Evolutionary conservation across 169 alveolate species (phyloP), one percentile per base, ranked within the genome.

Genomic region (Plasmodium falciparum): DNA sequence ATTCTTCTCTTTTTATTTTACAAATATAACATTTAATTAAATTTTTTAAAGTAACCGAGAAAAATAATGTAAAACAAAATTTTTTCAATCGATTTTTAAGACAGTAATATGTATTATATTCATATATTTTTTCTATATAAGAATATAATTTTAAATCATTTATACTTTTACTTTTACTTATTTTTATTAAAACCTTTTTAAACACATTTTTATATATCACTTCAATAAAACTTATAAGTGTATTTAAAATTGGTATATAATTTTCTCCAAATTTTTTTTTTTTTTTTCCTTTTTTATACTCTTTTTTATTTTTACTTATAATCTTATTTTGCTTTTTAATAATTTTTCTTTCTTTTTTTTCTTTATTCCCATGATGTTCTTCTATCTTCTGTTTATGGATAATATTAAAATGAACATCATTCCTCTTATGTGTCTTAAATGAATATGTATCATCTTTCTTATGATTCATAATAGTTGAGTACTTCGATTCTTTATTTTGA

Each of bases 1-100:
- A 39, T 54, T 63, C 70, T 83, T 69, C 91, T 33, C 59, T 83
- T 56, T 69, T 83, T 67, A 83, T 83, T 83, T 83, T 83, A 69
- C 39, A 67, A 69, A 83, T 12, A 83, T 83, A 83, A 47, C 63
- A 54, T 83, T 83, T 67, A 52, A 83, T 83, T 83, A 83, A 83
- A 67, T 83, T 83, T 69, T 83, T 83, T 33, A 83, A 73, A 17
- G 91, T 69, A 15, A 83, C 63, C 8, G 91, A 83, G 49, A 45
- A 83, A 72, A 83, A 83, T 56, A 83, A 63, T 9, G 33, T 50
- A 61, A 83, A 83, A 61, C 91, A 83, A 29, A 69, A 20, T 54
- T 83, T 67, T 69, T 83, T 83, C 67, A 83, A 54, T 47, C 91
- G 54, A 13, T 26, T 83, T 69, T 69, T 83, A 33, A 83, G 33